phyloP scores from a whole-genome alignment of 805 yeast genomes.

The Suhomyces sp. region DNA sequence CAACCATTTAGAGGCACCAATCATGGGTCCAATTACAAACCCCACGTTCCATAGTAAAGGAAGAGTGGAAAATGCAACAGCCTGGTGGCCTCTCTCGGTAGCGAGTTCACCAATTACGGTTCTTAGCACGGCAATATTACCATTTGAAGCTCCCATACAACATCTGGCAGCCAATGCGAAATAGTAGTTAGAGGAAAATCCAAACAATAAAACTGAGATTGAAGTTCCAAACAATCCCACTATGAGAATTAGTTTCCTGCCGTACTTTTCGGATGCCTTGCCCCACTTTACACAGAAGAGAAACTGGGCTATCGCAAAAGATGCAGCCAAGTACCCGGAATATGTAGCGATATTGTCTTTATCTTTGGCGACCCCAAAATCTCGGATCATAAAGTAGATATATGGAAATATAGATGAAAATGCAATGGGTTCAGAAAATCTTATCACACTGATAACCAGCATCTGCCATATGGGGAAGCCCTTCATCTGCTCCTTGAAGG shows the following conservation, averaged over 20 bases:
- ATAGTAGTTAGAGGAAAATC: conserved; percentile 50
- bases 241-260: conserved; percentile 53
- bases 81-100: conserved; percentile 54
- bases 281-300: conserved; percentile 63
- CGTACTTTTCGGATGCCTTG: conserved; percentile 48
- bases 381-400: conserved; percentile 60
- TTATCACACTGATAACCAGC: conserved; percentile 36
- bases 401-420: conserved; percentile 65
- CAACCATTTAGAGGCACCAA: conserved; percentile 50
- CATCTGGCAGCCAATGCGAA: conserved; percentile 54
- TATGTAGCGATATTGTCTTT: conserved; percentile 56
- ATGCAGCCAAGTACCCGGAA: conserved; percentile 59
- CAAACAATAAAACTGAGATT: conserved; percentile 47
- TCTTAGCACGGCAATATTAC: conserved; percentile 63
- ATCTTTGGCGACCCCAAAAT: conserved; percentile 46
- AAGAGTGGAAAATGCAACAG: conserved; percentile 58
- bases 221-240: conserved; percentile 54
- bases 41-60: conserved; percentile 65
- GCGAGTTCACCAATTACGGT: conserved; percentile 63
- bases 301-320: conserved; percentile 60
- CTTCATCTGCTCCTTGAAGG: conserved; percentile 45
- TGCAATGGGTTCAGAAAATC: conserved; percentile 62
- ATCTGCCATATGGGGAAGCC: conserved; percentile 58
- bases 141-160: conserved; percentile 56
- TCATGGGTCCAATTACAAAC: conserved; percentile 56